Conservation (phyloP, 768 basidiomycete genomes). For the Leucocoprinus birnbaumii region DNA sequence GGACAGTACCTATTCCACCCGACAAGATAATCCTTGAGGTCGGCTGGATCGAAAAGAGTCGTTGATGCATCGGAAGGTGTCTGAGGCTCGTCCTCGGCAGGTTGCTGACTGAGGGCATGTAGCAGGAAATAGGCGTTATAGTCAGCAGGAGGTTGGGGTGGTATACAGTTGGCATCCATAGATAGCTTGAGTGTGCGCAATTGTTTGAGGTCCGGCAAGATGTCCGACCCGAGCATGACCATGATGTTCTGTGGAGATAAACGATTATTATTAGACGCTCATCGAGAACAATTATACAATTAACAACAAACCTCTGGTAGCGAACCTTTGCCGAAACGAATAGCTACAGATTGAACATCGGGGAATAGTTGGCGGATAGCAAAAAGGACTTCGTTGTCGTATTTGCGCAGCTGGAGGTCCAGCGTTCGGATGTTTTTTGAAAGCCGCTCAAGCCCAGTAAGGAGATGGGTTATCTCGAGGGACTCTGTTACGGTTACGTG, state of each 20-base stretch:
- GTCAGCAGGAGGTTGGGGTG: constrained; percentile 9
- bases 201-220: constrained; percentile 22
- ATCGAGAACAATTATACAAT: not conserved
- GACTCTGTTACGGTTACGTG: constrained; percentile 22
- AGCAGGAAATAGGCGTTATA: constrained; percentile 10
- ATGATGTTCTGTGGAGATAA: constrained; percentile 20
- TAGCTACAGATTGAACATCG: constrained; percentile 16
- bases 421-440: constrained; percentile 18
- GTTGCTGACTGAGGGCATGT: constrained; percentile 7
- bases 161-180: constrained; percentile 13
- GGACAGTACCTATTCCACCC: constrained; percentile 31
- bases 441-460: constrained; percentile 21
- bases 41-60: constrained; percentile 8
- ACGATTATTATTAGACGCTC: not conserved
- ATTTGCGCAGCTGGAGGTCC: constrained; percentile 22
- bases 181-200: constrained; percentile 23
- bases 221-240: constrained; percentile 26
- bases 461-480: constrained; percentile 15
- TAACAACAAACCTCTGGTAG: constrained; percentile 20
- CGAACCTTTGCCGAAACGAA: constrained; percentile 21
- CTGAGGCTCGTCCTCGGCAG: constrained; percentile 8
- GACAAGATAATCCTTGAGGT: constrained; percentile 25
- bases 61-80: constrained; percentile 1
- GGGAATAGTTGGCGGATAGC: constrained; percentile 24
- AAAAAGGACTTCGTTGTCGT: constrained; percentile 29